These are phyloP conservation scores for Trichosporon sp. DNA, from an alignment of 1,284 basidiomycete genomes.

Conservation along the genomic window DNA sequence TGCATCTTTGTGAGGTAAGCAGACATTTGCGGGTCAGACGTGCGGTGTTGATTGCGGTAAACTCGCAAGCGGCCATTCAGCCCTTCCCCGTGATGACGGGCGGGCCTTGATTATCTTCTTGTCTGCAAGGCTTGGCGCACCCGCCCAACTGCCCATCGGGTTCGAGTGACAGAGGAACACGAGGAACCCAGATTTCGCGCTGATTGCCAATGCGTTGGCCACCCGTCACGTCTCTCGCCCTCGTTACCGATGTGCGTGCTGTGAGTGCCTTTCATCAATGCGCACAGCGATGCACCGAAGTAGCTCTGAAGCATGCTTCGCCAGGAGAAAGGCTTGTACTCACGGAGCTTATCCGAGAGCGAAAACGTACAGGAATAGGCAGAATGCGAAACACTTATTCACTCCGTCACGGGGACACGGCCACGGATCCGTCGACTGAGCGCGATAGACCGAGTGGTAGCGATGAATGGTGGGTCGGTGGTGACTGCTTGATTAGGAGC, in stretches of 20 bases:
- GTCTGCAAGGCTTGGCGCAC: not conserved
- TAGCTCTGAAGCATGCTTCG: conserved; percentile 2
- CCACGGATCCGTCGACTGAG: not conserved
- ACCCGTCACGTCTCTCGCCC: not conserved
- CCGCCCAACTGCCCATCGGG: not conserved
- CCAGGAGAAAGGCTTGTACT: not conserved
- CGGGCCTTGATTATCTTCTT: not conserved
- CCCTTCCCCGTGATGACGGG: conserved; percentile 5
- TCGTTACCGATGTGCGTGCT: not conserved
- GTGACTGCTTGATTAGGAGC: not conserved
- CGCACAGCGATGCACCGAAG: not conserved
- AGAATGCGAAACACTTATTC: conserved; percentile 3
- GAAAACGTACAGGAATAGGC: not conserved
- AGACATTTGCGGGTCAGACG: not conserved
- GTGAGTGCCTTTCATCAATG: not conserved
- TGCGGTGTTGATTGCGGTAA: conserved; percentile 7
- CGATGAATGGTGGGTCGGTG: not conserved
- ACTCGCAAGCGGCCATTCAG: not conserved
- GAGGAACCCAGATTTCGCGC: not conserved
- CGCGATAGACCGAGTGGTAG: not conserved
- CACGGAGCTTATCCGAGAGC: not conserved
- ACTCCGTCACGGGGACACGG: not conserved
- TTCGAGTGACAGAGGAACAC: not conserved
- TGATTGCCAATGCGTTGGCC: conserved; percentile 5
- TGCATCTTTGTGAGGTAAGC: not conserved